These are phyloP conservation scores for Oenanthe sinensis DNA, from an alignment of 129 eudicot genomes.

Conservation along the genomic window DNA sequence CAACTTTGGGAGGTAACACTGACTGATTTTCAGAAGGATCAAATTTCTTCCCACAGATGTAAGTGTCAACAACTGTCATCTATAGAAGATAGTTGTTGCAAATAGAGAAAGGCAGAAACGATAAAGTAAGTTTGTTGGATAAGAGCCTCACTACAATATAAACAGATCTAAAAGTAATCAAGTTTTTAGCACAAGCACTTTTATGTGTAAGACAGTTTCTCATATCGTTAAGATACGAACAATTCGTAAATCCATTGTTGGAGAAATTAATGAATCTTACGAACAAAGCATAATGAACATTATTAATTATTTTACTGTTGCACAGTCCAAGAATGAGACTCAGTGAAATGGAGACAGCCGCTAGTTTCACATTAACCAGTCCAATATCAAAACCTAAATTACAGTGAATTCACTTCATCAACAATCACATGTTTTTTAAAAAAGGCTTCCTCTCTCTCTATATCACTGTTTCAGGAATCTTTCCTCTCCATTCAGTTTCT, in stretches of 20 bases:
- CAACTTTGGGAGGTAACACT: constrained; percentile 33
- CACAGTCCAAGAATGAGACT: background rate
- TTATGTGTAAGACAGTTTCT: background rate
- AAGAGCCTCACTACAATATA: background rate
- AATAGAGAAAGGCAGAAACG: background rate
- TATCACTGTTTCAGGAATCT: background rate
- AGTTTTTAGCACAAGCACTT: background rate
- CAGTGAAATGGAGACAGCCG: background rate
- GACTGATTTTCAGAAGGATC: constrained; percentile 31
- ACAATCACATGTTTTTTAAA: background rate
- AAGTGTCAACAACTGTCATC: constrained; percentile 17
- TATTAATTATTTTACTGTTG: background rate
- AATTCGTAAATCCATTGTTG: background rate
- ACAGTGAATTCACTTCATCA: background rate
- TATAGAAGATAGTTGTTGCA: constrained; percentile 11
- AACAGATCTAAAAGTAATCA: too few species aligned
- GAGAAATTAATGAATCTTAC: background rate
- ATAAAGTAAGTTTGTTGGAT: background rate
- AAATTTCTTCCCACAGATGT: constrained; percentile 10
- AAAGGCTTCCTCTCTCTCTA: background rate
- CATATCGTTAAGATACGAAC: background rate
- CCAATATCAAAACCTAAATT: background rate
- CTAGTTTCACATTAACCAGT: background rate
- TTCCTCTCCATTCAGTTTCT: background rate
- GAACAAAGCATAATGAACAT: background rate